Conservation (phyloP, 73 alveolate genomes). For the Paramecium primaurelia region DNA sequence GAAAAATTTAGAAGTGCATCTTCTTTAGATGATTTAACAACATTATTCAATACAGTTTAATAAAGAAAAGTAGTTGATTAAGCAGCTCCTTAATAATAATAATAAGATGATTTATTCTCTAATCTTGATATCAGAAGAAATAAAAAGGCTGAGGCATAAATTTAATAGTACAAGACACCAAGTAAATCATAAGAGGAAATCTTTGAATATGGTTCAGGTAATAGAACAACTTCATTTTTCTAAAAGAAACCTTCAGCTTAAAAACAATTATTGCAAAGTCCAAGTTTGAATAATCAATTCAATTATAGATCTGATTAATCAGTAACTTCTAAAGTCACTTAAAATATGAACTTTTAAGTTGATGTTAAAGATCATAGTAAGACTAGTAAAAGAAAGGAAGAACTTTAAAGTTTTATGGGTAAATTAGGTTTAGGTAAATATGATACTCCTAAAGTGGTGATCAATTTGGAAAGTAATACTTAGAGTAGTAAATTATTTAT, state of each 20-base stretch:
- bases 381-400: slow-evolving; percentile 37
- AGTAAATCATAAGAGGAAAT: not conserved
- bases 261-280: not conserved
- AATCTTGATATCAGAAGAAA: not conserved
- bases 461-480: not conserved
- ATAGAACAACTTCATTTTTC: not conserved
- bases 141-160: not conserved
- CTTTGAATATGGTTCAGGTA: not conserved
- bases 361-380: slow-evolving; percentile 17
- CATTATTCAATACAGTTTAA: not conserved
- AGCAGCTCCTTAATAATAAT: not conserved
- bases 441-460: not conserved
- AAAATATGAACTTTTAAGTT: not conserved
- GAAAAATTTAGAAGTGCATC: slow-evolving; percentile 23
- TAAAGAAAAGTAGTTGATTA: not conserved
- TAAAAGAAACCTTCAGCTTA: not conserved
- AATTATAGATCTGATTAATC: slow-evolving; percentile 13
- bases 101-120: not conserved
- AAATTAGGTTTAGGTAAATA: slow-evolving; percentile 37
- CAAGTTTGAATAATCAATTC: not conserved
- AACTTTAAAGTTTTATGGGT: slow-evolving; percentile 26
- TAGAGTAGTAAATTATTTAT: not conserved
- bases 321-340: not conserved
- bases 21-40: not conserved
- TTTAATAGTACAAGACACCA: not conserved